Conservation (phyloP, 2,329 filamentous ascomycete genomes). For the Ceratocystis smalleyi region DNA sequence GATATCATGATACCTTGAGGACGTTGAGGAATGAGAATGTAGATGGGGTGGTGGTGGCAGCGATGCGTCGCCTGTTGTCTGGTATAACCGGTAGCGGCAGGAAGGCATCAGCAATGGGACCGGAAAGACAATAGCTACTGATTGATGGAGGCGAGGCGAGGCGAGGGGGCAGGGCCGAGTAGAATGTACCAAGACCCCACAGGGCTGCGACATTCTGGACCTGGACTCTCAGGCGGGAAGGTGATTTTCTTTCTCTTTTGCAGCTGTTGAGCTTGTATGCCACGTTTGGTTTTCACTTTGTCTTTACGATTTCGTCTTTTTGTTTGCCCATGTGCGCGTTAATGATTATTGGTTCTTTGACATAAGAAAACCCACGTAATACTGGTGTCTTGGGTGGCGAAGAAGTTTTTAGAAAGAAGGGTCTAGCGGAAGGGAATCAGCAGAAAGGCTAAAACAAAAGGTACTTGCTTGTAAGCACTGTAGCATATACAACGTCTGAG, state of each 20-base stretch:
- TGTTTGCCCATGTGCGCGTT: conserved; percentile 12
- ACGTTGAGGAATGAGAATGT: not conserved
- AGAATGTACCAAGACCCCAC: not conserved
- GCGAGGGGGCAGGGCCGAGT: not conserved
- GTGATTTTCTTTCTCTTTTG: conserved; percentile 6
- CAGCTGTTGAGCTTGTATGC: conserved; percentile 1
- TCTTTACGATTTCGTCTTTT: not conserved
- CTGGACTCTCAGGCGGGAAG: not conserved
- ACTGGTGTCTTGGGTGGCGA: not conserved
- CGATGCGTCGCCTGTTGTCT: not conserved
- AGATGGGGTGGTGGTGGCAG: not conserved
- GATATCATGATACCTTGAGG: conserved; percentile 12
- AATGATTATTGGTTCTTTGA: conserved; percentile 15
- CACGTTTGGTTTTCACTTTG: conserved; percentile 4
- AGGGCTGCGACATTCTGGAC: not conserved
- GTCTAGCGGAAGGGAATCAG: not conserved
- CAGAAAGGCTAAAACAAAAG: not conserved
- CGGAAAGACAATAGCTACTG: not conserved
- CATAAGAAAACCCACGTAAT: not conserved
- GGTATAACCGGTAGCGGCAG: not conserved
- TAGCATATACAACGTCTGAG: not conserved
- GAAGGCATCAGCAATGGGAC: not conserved
- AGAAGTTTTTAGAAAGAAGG: not conserved
- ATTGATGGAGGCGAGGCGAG: not conserved
- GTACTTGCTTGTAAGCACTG: not conserved